Conservation (phyloP, 1,284 basidiomycete species). For the Sutorius eximius region DNA sequence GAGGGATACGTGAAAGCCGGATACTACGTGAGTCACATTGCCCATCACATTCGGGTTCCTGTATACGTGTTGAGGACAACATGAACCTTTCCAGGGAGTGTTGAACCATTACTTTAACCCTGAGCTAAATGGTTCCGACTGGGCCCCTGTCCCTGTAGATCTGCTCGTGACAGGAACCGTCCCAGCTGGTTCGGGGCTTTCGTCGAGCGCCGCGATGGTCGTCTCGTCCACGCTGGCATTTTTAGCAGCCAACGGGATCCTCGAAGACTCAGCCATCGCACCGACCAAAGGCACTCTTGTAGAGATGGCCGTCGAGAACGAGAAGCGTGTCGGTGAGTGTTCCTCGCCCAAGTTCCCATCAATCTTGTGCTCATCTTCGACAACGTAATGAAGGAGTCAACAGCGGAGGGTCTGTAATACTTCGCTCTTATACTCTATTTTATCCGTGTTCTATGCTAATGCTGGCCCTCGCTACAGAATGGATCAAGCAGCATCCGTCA, state of each 20-base stretch:
- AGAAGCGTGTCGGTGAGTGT: slow-evolving; percentile 71
- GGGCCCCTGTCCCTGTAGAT: slow-evolving; percentile 57
- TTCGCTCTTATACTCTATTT: not conserved
- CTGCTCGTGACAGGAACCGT: slow-evolving; percentile 76
- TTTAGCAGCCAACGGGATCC: slow-evolving; percentile 71
- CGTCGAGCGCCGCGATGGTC: slow-evolving; percentile 84
- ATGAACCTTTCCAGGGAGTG: slow-evolving; percentile 57
- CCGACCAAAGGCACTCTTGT: slow-evolving; percentile 70
- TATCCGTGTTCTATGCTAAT: not conserved
- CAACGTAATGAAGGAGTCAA: slow-evolving; percentile 51
- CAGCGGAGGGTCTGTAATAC: slow-evolving; percentile 61
- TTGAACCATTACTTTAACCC: slow-evolving; percentile 61
- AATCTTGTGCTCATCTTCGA: not conserved
- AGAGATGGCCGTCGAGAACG: slow-evolving; percentile 77
- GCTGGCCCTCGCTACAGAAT: slow-evolving; percentile 45
- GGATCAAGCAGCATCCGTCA: slow-evolving; percentile 84
- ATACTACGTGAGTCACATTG: slow-evolving; percentile 55
- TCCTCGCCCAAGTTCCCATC: slow-evolving; percentile 5
- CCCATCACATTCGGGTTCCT: not conserved
- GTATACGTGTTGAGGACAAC: not conserved
- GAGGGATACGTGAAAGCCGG: slow-evolving; percentile 86
- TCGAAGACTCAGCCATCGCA: slow-evolving; percentile 34
- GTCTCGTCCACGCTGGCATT: slow-evolving; percentile 81
- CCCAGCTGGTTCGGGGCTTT: slow-evolving; percentile 80
- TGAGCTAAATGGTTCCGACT: slow-evolving; percentile 17